Conservation (phyloP, 805 yeast genomes). For the Saccharomycopsis fermentans region DNA sequence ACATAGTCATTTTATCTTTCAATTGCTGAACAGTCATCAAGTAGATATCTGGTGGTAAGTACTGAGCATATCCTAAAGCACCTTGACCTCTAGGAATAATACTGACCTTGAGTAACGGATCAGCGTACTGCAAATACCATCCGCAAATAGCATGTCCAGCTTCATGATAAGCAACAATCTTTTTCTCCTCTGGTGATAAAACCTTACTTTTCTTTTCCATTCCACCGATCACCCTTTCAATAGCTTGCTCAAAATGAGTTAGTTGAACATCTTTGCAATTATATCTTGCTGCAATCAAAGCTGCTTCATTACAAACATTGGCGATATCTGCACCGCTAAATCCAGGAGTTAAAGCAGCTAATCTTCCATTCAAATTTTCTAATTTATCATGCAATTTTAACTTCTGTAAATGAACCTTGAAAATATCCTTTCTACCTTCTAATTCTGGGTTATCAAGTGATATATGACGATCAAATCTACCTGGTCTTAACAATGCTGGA, state of each 20-base stretch:
- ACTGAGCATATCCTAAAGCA: constrained; percentile 95
- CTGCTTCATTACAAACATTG: constrained; percentile 94
- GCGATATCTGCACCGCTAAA: constrained; percentile 98
- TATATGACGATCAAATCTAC: constrained; percentile 93
- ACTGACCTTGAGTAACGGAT: constrained; percentile 89
- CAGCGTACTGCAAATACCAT: constrained; percentile 86
- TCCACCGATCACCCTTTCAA: constrained; percentile 96
- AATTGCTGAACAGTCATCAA: constrained; percentile 69
- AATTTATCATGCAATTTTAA: constrained; percentile 48
- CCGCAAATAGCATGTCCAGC: constrained; percentile 99
- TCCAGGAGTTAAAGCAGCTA: constrained; percentile 96
- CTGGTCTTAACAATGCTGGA: constrained; percentile 90
- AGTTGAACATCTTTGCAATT: constrained; percentile 61
- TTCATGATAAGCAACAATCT: constrained; percentile 91
- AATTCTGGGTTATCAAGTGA: constrained; percentile 88
- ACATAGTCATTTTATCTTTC: constrained; percentile 88
- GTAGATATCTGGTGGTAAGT: constrained; percentile 87
- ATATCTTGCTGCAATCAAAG: constrained; percentile 87
- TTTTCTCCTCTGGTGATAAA: constrained; percentile 76
- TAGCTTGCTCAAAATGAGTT: constrained; percentile 87
- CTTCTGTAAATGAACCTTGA: constrained; percentile 71
- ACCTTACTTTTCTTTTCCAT: constrained; percentile 82
- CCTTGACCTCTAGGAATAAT: constrained; percentile 96
- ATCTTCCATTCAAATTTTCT: constrained; percentile 62
- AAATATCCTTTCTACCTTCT: constrained; percentile 90